Conservation (phyloP, 2,329 filamentous ascomycete genomes). For the Monilinia laxa region DNA sequence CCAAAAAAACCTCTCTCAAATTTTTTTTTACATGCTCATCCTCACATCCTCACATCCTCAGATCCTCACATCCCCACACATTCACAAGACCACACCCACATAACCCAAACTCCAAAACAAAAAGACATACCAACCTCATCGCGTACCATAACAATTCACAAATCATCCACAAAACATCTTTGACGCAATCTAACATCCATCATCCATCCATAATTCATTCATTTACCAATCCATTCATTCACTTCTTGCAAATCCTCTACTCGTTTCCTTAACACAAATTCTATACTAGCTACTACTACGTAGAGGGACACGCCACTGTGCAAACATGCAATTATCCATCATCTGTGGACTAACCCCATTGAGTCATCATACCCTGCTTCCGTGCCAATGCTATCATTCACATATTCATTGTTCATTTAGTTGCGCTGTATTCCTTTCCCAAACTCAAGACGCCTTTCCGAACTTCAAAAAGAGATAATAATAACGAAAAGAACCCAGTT, state of each 20-base stretch:
- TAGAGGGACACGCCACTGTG: neutral
- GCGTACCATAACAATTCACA: too few species aligned
- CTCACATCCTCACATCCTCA: too few species aligned
- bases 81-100: too few species aligned
- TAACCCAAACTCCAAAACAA: too few species aligned
- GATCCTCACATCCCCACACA: too few species aligned
- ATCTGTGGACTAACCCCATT: neutral
- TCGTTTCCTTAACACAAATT: neutral
- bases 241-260: too few species aligned
- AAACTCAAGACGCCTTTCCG: conserved; percentile 2
- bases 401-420: neutral
- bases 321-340: neutral
- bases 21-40: too few species aligned
- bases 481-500: neutral
- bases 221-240: neutral
- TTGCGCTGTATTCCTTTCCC: neutral
- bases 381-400: neutral
- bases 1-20: too few species aligned
- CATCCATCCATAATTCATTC: neutral
- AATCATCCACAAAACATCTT: neutral
- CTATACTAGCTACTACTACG: neutral
- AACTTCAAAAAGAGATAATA: neutral
- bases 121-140: too few species aligned
- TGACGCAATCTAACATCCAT: neutral
- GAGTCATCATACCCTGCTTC: neutral